Percentiles rank a stretch among this genome's conserved stretches.
These are phyloP conservation scores for Phaeotremella fagi DNA, from an alignment of 768 basidiomycete genomes.

Conservation along the genomic window DNA sequence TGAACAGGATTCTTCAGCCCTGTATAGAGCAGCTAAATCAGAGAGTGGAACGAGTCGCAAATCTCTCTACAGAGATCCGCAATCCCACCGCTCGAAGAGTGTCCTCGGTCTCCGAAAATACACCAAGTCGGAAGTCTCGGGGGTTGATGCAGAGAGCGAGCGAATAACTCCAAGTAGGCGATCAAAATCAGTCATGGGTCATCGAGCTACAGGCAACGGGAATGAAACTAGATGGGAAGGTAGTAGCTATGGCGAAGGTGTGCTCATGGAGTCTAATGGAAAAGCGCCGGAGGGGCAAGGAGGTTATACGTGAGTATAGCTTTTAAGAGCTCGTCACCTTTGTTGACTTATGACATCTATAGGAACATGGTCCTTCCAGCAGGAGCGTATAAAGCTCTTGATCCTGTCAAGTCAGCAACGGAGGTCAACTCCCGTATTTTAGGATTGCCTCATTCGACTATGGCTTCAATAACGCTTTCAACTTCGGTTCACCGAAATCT, in stretches of 20 bases:
- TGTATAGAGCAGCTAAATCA: conserved; percentile 16
- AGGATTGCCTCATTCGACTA: conserved; percentile 77
- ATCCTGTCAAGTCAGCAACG: conserved; percentile 48
- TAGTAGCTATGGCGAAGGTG: conserved; percentile 38
- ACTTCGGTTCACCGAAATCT: conserved; percentile 12
- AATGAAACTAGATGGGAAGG: conserved; percentile 26
- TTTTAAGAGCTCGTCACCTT: background rate
- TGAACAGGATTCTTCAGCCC: conserved; percentile 19
- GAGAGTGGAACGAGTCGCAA: conserved; percentile 11
- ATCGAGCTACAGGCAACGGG: conserved; percentile 12
- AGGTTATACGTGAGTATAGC: conserved; percentile 40
- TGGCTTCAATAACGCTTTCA: conserved; percentile 64
- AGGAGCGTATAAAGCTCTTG: conserved; percentile 51
- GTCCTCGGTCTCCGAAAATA: conserved; percentile 8
- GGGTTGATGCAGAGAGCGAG: conserved; percentile 11
- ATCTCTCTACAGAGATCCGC: conserved; percentile 8
- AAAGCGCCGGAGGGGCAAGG: conserved; percentile 21
- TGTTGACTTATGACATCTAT: background rate
- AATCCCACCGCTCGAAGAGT: conserved; percentile 12
- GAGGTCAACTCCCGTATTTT: conserved; percentile 68
- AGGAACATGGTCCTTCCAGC: conserved; percentile 54
- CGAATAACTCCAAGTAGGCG: conserved; percentile 14
- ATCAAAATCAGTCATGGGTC: conserved; percentile 31
- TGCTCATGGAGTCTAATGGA: conserved; percentile 43
- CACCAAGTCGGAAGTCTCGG: conserved; percentile 6